These are phyloP conservation scores for Yarrowia sp. DNA, from an alignment of 805 yeast genomes.

Conservation along the genomic window DNA sequence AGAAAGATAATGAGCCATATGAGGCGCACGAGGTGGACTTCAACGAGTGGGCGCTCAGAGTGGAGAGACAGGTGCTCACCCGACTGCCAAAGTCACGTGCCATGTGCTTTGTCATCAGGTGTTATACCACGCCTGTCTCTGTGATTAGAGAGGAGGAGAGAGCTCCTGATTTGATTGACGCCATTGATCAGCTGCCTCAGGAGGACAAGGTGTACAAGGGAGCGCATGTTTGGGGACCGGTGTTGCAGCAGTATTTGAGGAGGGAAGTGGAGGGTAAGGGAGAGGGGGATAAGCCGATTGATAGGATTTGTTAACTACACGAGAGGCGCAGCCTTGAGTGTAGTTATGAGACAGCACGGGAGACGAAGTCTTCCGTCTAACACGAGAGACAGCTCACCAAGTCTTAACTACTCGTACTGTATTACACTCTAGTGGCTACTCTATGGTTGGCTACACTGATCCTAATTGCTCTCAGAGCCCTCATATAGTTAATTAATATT, in stretches of 20 bases:
- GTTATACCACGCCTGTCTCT: conserved; percentile 61
- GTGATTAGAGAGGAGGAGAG: conserved; percentile 56
- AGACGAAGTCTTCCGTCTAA: no score
- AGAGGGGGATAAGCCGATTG: conserved; percentile 11
- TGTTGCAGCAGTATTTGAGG: conserved; percentile 16
- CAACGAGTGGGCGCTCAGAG: conserved; percentile 55
- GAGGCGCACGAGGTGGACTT: conserved; percentile 62
- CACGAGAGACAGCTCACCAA: no score
- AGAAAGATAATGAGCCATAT: conserved; percentile 57
- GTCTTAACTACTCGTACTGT: no score
- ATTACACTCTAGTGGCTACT: no score
- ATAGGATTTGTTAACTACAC: conserved; percentile 4
- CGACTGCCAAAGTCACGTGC: conserved; percentile 69
- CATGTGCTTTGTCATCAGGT: conserved; percentile 63
- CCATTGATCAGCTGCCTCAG: conserved; percentile 68
- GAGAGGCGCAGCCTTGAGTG: not conserved
- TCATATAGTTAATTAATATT: no score
- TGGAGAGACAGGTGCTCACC: conserved; percentile 75
- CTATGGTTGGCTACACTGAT: no score
- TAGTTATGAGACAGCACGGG: no score
- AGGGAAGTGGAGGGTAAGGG: conserved; percentile 28
- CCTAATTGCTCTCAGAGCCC: no score
- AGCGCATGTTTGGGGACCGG: conserved; percentile 69
- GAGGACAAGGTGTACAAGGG: conserved; percentile 67
- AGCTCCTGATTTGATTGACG: conserved; percentile 62